Percentiles rank a stretch among this genome's conserved stretches.
phyloP scores from a whole-genome alignment of 176 grass and related monocot genomes.

The Musa troglodytarum region DNA sequence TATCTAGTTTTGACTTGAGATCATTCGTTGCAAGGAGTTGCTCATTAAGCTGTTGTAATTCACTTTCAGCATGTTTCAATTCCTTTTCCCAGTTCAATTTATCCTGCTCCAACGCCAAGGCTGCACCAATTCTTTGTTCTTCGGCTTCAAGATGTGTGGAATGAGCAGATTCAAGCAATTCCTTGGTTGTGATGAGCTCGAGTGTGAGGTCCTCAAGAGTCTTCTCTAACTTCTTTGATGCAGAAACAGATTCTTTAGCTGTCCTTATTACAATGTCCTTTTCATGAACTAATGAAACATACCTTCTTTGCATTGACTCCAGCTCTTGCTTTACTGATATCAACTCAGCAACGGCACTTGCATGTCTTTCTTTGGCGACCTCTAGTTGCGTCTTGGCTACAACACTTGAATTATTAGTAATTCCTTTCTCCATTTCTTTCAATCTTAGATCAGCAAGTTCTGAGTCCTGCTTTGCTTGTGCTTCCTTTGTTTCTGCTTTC shows the following conservation, averaged over 20 bases:
- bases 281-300: constrained; percentile 37
- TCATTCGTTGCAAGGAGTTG: constrained; percentile 27
- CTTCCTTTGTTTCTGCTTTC: constrained; percentile 40
- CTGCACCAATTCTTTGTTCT: constrained; percentile 40
- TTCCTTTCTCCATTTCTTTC: constrained; percentile 59
- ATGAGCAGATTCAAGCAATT: constrained; percentile 44
- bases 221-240: constrained; percentile 46
- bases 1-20: constrained; percentile 42
- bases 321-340: constrained; percentile 51
- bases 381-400: constrained; percentile 55
- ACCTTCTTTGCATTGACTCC: constrained; percentile 46
- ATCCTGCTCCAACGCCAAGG: constrained; percentile 47
- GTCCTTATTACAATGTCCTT: constrained; percentile 35
- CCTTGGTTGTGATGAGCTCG: constrained; percentile 42
- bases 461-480: constrained; percentile 56
- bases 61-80: constrained; percentile 43
- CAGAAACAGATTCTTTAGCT: constrained; percentile 28
- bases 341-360: constrained; percentile 42
- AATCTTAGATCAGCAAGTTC: constrained; percentile 44
- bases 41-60: constrained; percentile 38
- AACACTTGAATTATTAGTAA: constrained; percentile 37
- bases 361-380: constrained; percentile 36
- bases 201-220: constrained; percentile 50
- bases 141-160: constrained; percentile 52
- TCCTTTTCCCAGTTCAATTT: constrained; percentile 53